These are phyloP conservation scores for Thermomucor indicae-seudaticae DNA, from an alignment of 371 early-diverging fungal genomes.

Conservation along the genomic window DNA sequence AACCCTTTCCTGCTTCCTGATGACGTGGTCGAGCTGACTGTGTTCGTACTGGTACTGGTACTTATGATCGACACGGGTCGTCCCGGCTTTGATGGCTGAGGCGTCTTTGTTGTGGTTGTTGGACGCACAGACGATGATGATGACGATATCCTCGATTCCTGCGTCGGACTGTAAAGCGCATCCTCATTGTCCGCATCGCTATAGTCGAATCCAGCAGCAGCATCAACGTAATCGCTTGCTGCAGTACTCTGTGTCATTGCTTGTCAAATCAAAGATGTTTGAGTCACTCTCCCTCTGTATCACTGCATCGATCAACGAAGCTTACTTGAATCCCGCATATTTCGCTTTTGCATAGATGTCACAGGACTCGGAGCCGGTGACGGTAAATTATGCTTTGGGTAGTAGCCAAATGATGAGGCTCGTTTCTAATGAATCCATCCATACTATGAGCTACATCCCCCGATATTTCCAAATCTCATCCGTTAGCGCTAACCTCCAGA, in stretches of 20 bases:
- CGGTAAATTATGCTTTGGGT: conserved; percentile 2
- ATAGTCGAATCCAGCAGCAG: neutral
- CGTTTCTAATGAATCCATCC: conserved; percentile 8
- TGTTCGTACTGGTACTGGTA: conserved; percentile 11
- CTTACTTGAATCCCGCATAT: neutral
- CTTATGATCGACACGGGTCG: conserved; percentile 14
- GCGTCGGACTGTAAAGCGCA: neutral
- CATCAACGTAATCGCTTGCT: neutral
- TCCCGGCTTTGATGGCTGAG: conserved; percentile 2
- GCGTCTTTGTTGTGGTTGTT: neutral
- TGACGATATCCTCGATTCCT: too few relatives aligned
- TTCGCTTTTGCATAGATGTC: neutral
- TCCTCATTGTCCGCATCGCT: neutral
- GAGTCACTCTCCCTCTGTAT: too few relatives aligned
- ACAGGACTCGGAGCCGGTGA: conserved; percentile 4
- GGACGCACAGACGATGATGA: neutral
- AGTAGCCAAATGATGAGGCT: conserved; percentile 6
- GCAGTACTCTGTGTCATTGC: too few relatives aligned
- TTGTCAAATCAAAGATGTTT: too few relatives aligned
- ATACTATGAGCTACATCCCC: neutral
- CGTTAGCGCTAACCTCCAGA: conserved; percentile 24
- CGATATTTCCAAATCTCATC: neutral
- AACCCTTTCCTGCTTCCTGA: conserved; percentile 16
- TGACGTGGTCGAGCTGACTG: neutral
- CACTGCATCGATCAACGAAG: too few relatives aligned